Evolutionary conservation across 495 filamentous ascomycete species (phyloP), one percentile per base, ranked within the genome.

Genomic region (Penicillium dipodomyicola): DNA sequence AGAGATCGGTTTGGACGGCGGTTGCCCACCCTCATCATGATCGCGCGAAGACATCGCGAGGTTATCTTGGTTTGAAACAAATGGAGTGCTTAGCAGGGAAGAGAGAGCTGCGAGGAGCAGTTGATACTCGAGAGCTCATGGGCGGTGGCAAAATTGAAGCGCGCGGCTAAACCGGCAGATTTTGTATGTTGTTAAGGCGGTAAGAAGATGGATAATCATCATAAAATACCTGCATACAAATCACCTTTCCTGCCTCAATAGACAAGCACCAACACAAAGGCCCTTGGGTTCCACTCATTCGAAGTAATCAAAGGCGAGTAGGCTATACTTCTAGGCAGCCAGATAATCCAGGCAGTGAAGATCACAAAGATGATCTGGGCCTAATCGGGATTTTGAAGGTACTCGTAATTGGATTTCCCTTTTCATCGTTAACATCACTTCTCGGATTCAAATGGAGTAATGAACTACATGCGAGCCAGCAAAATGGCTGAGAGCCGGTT

Each of bases 1-100:
- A 10, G 68, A 67, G n/a, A 74, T 67, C 12, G 70, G 58, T 29
- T 75, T 72, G 7, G 56, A 37, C 4, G 23, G 23, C 6, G 42
- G n/a, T 20, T 47, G 3, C 2, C 35, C n/a, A 15, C 45, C 44
- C 11, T 51, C 50, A 20, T 56, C 51, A 7, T 45, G 50, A 35
- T 64, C 54, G 22, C 51, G 62, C 45, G 65, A 60, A 42, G 67
- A 60, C 67, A 69, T 69, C 32, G 17, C 54, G 43, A 49, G 35
- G 35, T 42, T 41, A 42, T 29, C 20, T 23, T 23, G 27, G 17
- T n/a, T 45, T 27, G 30, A 43, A 30, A 43, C 15, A 17, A 48
- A 14, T 33, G 23, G 20, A 29, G n/a, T 53, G 39, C 19, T 15
- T 40, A 20, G 14, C 40, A 27, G 22, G 20, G 20, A 30, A 50